phyloP scores from a whole-genome alignment of 2,329 filamentous ascomycete genomes.

The Ustulina deusta region DNA sequence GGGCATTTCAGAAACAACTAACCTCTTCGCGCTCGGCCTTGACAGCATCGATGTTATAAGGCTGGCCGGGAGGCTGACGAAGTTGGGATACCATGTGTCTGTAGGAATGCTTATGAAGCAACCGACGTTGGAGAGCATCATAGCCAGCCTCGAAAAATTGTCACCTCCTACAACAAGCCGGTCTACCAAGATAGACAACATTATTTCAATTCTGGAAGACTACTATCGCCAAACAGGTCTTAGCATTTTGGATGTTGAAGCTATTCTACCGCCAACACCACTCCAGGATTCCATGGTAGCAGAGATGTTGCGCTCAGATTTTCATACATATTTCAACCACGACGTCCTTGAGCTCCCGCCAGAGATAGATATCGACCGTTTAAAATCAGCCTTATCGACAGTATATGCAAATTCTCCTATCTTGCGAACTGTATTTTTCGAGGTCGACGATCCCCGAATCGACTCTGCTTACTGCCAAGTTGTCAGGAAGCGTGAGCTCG shows the following conservation, averaged over 20 bases:
- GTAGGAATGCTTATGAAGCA: slow-evolving; percentile 83
- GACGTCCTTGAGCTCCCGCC: slow-evolving; percentile 74
- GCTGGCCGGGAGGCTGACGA: slow-evolving; percentile 77
- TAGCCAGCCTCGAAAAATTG: slow-evolving; percentile 46
- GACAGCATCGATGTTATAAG: slow-evolving; percentile 95
- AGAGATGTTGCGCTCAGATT: slow-evolving; percentile 82
- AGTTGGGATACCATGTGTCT: slow-evolving; percentile 68
- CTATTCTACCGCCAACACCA: slow-evolving; percentile 79
- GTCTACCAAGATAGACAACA: slow-evolving; percentile 40
- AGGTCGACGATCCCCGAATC: slow-evolving; percentile 71
- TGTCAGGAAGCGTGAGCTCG: slow-evolving; percentile 50
- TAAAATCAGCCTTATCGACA: slow-evolving; percentile 71
- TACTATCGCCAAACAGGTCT: slow-evolving; percentile 54
- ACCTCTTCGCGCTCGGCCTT: slow-evolving; percentile 84
- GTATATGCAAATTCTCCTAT: slow-evolving; percentile 75
- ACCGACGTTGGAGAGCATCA: slow-evolving; percentile 74
- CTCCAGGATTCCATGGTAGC: slow-evolving; percentile 89
- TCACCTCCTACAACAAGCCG: neutral
- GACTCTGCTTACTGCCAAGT: slow-evolving; percentile 64
- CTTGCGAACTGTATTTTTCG: slow-evolving; percentile 78
- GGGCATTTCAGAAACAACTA: slow-evolving; percentile 68
- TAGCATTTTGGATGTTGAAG: slow-evolving; percentile 60
- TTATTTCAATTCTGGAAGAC: slow-evolving; percentile 52
- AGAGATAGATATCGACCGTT: slow-evolving; percentile 64
- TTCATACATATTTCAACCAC: slow-evolving; percentile 85